Base-by-base conservation (phyloP, 768 basidiomycete genomes). In the Gloeostereum incarnatum region DNA sequence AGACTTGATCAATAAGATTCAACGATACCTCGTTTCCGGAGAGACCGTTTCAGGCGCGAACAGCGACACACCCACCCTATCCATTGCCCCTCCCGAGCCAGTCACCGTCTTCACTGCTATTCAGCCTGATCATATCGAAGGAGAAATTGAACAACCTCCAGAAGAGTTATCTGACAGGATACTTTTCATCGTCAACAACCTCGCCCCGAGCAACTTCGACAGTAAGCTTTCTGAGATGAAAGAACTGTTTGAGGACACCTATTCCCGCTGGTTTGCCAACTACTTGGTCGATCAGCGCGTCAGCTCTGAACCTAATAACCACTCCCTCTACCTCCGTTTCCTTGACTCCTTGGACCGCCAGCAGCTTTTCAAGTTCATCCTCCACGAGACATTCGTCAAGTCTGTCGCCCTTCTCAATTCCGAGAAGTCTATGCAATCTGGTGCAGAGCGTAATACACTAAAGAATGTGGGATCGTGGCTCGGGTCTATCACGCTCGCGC, bases 381-480 rank as follows among this genome's bases (percentile, higher is more conserved):
- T 97, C n/a, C 86, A 94, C 59, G 96, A 98, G 63, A 96, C 96
- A 1, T 80, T 89, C 49, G 60, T 79, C 49, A 96, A 96, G 63
- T 85, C 92, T 6, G 76, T 88, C 8, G 60, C 67, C 13, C 63
- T 99, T 49, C 71, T 99, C 40, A 98, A 98, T 54, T 82, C 89
- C 10, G 96, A 98, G 60, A 78, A 84, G 60, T 83, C 90, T 16
- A 69, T 93, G 55, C 78, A 86, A 49, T 79, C 85, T 13, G 80
- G 81, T 9, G 73, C 88, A 7, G 94, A 98, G 51, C 80, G 93
- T 31, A 75, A 75, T 26, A 73, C 81, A 5, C 62, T 99, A 53
- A 98, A 98, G 69, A 98, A 96, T 49, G 76, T 99, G 26, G 96
- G 81, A 2, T 76, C 87, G 29, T 99, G 96, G 92, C 73, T 99